Base-by-base conservation (phyloP, 768 basidiomycete genomes). In the Termitomyces bulborhizus region DNA sequence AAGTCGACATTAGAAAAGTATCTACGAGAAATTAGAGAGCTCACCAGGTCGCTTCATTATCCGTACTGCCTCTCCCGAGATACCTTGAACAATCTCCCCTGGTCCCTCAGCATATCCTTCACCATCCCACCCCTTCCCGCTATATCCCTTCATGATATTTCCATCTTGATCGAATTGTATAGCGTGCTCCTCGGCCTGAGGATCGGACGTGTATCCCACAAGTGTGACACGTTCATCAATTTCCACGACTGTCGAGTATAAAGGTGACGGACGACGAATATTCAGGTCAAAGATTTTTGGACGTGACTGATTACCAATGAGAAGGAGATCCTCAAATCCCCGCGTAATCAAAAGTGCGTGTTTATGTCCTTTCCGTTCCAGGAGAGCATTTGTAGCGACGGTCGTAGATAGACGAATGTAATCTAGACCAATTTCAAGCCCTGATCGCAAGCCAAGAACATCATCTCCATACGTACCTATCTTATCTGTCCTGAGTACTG, bases 251-350 rank as follows among this genome's bases (percentile, higher is more conserved):
- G 75, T 72, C 0, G 84, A 81, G 68, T 95, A 98, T 5, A 98
- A 73, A 3, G 90, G 87, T 0, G 78, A 62, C 0, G 87, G 78
- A 9, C 91, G 82, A 26, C 85, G 82, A 66, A 98, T 95, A 63
- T 95, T 90, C 26, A 98, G 78, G 68, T 97, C 95, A 63, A 98
- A 98, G 62, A 98, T 97, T 63, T 83, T 84, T 1, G 96, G 96
- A 21, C 96, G 87, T 16, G 93, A 88, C 68, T 98, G 96, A 68
- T 97, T 97, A 8, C 93, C 93, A 56, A 98, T 98, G 32, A 90
- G 78, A 6, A 98, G 79, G 9, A 98, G 83, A 68, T 97, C 95
- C 66, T 84, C 84, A 77, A 95, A 96, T 0, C 93, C 93, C 57
- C 83, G 83, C 1, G 96, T 98, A 64, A 95, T 96, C 13, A 97